Conservation (phyloP, 352 stramenopile species). For the Pythium coloratum region DNA sequence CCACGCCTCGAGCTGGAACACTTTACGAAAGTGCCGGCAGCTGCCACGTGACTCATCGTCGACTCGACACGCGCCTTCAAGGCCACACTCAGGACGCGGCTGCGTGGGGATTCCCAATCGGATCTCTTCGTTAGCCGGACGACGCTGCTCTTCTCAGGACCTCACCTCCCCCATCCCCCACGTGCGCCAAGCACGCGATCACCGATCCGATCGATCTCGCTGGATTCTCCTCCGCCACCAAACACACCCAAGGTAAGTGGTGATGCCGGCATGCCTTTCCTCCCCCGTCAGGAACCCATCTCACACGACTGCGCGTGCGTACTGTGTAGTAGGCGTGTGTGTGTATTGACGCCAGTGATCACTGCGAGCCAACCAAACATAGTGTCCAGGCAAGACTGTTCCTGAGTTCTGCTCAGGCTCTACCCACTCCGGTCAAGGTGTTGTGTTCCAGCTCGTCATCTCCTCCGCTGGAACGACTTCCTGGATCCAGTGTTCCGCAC, state of each 20-base stretch:
- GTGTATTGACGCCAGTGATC: background rate
- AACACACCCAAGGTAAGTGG: background rate
- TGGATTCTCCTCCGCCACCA: background rate
- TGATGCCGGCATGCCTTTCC: too few relatives aligned
- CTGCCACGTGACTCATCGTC: slow-evolving; percentile 9
- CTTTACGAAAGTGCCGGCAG: slow-evolving; percentile 21
- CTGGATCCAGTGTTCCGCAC: slow-evolving; percentile 2
- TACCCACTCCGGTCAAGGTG: slow-evolving; percentile 3
- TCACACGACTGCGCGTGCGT: too few relatives aligned
- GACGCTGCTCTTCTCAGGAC: background rate
- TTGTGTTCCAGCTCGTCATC: slow-evolving; percentile 2
- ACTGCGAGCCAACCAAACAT: background rate
- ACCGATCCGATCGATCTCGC: background rate
- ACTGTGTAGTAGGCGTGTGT: too few relatives aligned
- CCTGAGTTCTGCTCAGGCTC: slow-evolving; percentile 5
- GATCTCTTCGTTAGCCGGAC: background rate
- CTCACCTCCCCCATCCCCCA: background rate
- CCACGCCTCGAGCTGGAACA: slow-evolving; percentile 9
- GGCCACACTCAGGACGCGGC: background rate
- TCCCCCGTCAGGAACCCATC: too few relatives aligned
- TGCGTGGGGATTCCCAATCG: slow-evolving; percentile 7
- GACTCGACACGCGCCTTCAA: background rate
- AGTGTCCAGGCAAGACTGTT: background rate
- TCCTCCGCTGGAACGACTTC: background rate
- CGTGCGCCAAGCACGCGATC: background rate